Conservation (phyloP, 2,329 filamentous ascomycete species). For the Botrytis elliptica region DNA sequence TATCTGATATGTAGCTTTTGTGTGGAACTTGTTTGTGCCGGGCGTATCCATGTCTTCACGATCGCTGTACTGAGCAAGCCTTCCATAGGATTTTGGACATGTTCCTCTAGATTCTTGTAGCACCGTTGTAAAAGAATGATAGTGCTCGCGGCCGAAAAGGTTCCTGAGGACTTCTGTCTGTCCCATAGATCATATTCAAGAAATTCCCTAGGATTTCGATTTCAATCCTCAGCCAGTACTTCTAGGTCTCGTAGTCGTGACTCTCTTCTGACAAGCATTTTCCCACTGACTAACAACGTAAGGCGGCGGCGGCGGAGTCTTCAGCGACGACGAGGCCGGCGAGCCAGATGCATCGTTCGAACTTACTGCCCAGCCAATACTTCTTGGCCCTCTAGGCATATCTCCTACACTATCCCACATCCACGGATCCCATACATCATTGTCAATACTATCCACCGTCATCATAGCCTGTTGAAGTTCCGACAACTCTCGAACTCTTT, state of each 20-base stretch:
- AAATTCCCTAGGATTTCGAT: not conserved
- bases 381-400: conserved; percentile 33
- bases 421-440: conserved; percentile 35
- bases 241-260: conserved; percentile 24
- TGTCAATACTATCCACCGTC: conserved; percentile 37
- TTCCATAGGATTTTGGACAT: not conserved
- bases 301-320: conserved; percentile 26
- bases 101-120: not conserved
- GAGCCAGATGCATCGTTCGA: conserved; percentile 25
- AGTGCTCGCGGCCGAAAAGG: too few relatives aligned
- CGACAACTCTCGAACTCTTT: conserved; percentile 34
- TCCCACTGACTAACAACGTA: conserved; percentile 38
- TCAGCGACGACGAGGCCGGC: conserved; percentile 5
- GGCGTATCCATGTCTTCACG: not conserved
- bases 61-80: not conserved
- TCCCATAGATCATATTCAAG: not conserved
- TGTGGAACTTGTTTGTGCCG: too few relatives aligned
- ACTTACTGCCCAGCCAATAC: conserved; percentile 38
- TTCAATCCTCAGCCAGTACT: conserved; percentile 25
- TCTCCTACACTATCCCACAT: conserved; percentile 33
- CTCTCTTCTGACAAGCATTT: conserved; percentile 19
- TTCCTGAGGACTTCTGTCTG: not conserved
- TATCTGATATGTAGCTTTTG: not conserved
- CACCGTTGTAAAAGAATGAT: not conserved
- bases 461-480: conserved; percentile 39